Evolutionary conservation across 2,329 filamentous ascomycete species (phyloP), one percentile per base, ranked within the genome.

Genomic region (Pseudogymnoascus sp.): DNA sequence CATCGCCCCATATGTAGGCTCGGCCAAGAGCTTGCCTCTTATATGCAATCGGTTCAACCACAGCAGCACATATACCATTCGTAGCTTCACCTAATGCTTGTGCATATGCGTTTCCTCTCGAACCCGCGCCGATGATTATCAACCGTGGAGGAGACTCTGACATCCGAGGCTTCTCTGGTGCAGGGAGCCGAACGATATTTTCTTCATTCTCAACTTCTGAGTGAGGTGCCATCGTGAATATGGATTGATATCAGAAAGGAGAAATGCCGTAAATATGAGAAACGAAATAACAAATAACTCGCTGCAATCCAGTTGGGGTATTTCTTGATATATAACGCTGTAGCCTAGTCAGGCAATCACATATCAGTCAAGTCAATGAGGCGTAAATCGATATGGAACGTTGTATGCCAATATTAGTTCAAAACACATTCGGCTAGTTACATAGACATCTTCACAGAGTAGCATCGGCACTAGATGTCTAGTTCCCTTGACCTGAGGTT

Each of bases 41-140:
- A 76, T 87, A 95, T 12, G 81, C 74, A 68, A 91, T 80, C 0
- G 93, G 91, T 69, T 97, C 95, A 21, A 89, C 91, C 14, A 99
- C 85, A 25, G 90, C 90, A 21, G 83, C 84, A 65, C 97, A 84
- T 34, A 87, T 73, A 5, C 88, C 90, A 67, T 86, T 83, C 65
- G 84, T 87, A 16, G 84, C 84, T 14, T 80, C 78, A n/a, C 78
- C 75, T 7, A 91, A 86, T 61, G 88, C 88, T 64, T 81, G 79
- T 34, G 88, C 89, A 73, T 96, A 96, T 31, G 85, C 83, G 61
- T 83, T 82, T 12, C 92, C 92, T 37, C 92, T 86, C 59, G 88
- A 90, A 36, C 92, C 91, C 6, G 90, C 91, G 18, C 92, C 92
- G 68, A 96, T 87, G 70, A 96, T 83, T 63, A 96, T 80, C 70